Base-by-base conservation (phyloP, 1,284 basidiomycete genomes). In the Caloboletus firmus region DNA sequence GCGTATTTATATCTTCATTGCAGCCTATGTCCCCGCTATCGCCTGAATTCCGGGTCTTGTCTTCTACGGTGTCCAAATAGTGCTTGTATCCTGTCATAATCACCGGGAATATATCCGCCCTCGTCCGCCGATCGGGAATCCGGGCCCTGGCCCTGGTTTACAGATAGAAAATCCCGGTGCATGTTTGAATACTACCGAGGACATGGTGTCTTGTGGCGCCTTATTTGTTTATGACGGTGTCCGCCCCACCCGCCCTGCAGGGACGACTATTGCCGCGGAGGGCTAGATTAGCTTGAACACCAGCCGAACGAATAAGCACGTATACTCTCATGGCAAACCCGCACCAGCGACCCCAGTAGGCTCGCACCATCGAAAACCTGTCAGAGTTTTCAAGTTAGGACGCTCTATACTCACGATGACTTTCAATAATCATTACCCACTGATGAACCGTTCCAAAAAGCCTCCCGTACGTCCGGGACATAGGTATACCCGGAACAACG, bases 1-100 rank as follows among this genome's bases (percentile, higher is more conserved):
- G 31, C 13, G 11, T 5, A 49, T 60, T 62, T 62, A 62, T 64
- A 49, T n/a, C 22, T 24, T 36, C 24, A 12, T 31, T 36, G 18
- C n/a, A 4, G 24, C 22, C 26, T 18, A 40, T 28, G 34, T 51
- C 11, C 45, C 51, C 52, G 52, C 41, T 37, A 45, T 51, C 17
- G 8, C 31, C 30, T 20, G 40, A 28, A 34, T 43, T 35, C 35
- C 41, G 26, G 15, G 28, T 31, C 32, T 11, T 28, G 10, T 34
- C 47, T 18, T 30, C 41, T 11, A 5, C 26, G 22, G 34, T 15
- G 11, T 49, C 42, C n/a, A 8, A 20, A 34, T 8, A 6, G 32
- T 39, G 7, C 26, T 26, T 26, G 12, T 7, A 2, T 15, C 32
- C 32, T 17, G 32, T 34, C 26, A 3, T 26, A 26, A 26, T 28